These are phyloP conservation scores for Naganishia onofrii DNA, from an alignment of 768 basidiomycete species.

Conservation along the genomic window DNA sequence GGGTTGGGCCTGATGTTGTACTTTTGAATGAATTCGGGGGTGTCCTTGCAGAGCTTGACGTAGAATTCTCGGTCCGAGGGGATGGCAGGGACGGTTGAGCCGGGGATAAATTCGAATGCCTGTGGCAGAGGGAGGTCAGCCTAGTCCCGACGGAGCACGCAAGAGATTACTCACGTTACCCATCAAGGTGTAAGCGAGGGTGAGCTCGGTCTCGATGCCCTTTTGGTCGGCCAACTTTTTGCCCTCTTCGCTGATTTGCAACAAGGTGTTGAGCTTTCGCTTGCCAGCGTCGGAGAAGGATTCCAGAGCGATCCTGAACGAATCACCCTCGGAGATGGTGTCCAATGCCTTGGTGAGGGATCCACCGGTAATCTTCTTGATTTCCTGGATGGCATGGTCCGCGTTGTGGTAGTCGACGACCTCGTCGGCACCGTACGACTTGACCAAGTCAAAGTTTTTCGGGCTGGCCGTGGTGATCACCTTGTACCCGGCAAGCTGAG, in stretches of 20 bases:
- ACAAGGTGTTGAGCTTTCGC: conserved; percentile 35
- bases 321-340: conserved; percentile 37
- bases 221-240: conserved; percentile 29
- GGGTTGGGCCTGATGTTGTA: conserved; percentile 41
- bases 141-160: neutral
- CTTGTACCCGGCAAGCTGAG: conserved; percentile 47
- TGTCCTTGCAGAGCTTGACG: conserved; percentile 27
- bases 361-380: conserved; percentile 39
- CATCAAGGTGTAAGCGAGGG: conserved; percentile 39
- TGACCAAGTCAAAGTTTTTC: conserved; percentile 52
- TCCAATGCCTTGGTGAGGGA: conserved; percentile 38
- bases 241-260: conserved; percentile 32
- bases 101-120: conserved; percentile 40
- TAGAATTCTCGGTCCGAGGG: conserved; percentile 37
- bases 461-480: conserved; percentile 53
- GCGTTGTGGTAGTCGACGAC: conserved; percentile 55
- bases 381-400: conserved; percentile 37
- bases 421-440: conserved; percentile 52
- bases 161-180: conserved; percentile 34
- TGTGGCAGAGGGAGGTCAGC: conserved; percentile 18
- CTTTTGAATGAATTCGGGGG: conserved; percentile 36
- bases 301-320: conserved; percentile 35
- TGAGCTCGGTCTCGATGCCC: conserved; percentile 36
- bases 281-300: conserved; percentile 35
- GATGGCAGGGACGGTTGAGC: conserved; percentile 32